Conservation (phyloP, 2,329 filamentous ascomycete genomes). For the Colletotrichum tropicale region DNA sequence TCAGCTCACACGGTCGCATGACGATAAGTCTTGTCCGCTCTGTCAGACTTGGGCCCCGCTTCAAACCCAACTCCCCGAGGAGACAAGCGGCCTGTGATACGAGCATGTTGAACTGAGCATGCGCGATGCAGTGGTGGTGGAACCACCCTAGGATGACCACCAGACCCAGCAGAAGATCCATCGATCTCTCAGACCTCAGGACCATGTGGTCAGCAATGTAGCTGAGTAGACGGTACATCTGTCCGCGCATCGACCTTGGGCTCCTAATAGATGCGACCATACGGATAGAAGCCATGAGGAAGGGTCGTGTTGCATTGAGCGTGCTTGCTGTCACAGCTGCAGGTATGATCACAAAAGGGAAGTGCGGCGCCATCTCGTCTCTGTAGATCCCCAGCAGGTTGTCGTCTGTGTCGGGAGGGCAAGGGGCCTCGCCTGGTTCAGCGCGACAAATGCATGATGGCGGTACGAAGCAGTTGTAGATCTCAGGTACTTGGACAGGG, state of each 20-base stretch:
- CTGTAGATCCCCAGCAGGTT: slow-evolving; percentile 49
- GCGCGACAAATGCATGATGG: slow-evolving; percentile 52
- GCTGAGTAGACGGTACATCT: slow-evolving; percentile 52
- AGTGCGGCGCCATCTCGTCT: slow-evolving; percentile 43
- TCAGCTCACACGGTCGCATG: slow-evolving; percentile 40
- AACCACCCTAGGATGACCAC: slow-evolving; percentile 56
- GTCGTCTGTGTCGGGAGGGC: slow-evolving; percentile 50
- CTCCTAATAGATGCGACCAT: slow-evolving; percentile 55
- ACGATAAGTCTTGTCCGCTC: slow-evolving; percentile 49
- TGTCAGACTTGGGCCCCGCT: slow-evolving; percentile 40
- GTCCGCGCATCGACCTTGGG: slow-evolving; percentile 50
- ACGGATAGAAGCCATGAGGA: slow-evolving; percentile 53
- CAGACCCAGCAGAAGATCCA: slow-evolving; percentile 55
- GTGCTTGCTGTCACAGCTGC: slow-evolving; percentile 35
- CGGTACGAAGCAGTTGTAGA: slow-evolving; percentile 51
- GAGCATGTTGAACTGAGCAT: slow-evolving; percentile 56
- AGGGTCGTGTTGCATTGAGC: slow-evolving; percentile 45
- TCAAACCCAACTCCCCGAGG: slow-evolving; percentile 51
- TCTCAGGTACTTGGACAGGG: slow-evolving; percentile 38
- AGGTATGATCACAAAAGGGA: slow-evolving; percentile 53
- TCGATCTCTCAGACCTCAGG: slow-evolving; percentile 51
- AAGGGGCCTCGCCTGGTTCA: slow-evolving; percentile 40
- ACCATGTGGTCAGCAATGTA: slow-evolving; percentile 54
- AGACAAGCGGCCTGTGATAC: slow-evolving; percentile 52
- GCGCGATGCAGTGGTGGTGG: slow-evolving; percentile 59